phyloP scores from a whole-genome alignment of 495 filamentous ascomycete genomes.

The Penicillium daleae region DNA sequence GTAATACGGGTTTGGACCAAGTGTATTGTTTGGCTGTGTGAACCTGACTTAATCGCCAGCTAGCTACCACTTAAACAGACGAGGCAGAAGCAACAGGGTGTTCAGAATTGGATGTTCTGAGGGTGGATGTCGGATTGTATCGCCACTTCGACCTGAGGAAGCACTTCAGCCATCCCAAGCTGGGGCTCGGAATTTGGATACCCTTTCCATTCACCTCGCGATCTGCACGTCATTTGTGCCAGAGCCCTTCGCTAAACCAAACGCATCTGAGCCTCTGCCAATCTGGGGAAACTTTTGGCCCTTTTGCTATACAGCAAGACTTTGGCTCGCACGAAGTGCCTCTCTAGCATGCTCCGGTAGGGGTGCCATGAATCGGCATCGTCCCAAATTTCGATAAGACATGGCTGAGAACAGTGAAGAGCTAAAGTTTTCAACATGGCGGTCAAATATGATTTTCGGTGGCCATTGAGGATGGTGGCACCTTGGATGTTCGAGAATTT shows the following conservation, averaged over 20 bases:
- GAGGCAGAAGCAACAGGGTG: neutral
- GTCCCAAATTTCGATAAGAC: neutral
- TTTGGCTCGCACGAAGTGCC: neutral
- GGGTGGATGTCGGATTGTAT: too few relatives aligned
- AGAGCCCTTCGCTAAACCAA: too few relatives aligned
- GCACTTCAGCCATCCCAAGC: neutral
- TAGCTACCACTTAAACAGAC: too few relatives aligned
- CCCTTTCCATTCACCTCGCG: neutral
- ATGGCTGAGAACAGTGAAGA: neutral
- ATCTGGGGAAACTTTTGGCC: neutral
- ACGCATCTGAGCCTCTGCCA: neutral
- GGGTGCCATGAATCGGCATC: too few relatives aligned
- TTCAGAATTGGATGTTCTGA: neutral
- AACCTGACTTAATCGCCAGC: too few relatives aligned
- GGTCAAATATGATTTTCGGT: neutral
- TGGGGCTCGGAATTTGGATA: neutral
- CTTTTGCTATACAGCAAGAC: neutral
- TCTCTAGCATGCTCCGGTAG: neutral
- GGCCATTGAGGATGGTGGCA: neutral
- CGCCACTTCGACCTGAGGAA: too few relatives aligned
- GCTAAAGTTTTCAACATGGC: neutral
- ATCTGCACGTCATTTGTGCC: too few relatives aligned
- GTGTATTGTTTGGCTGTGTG: too few relatives aligned
- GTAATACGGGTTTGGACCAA: too few relatives aligned
- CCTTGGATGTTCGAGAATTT: too few relatives aligned